Evolutionary conservation across 768 basidiomycete species (phyloP).

Genomic region (Lactarius sanguifluus): DNA sequence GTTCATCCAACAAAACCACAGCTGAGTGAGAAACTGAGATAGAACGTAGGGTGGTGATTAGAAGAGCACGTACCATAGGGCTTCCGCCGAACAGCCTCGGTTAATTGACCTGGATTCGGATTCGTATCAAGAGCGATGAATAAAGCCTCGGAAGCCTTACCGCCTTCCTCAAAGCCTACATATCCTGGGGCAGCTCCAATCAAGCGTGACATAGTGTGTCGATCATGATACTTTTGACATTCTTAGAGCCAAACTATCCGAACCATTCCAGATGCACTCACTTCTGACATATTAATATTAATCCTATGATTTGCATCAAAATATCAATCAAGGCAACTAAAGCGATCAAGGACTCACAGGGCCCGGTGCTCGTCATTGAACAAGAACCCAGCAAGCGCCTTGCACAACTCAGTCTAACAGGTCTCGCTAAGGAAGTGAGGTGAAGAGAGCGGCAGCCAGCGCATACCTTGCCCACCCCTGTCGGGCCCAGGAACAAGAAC

Average conservation of each 20-base stretch:
- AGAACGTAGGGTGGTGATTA: background rate
- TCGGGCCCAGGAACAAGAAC: constrained; percentile 88
- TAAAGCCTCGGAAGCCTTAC: constrained; percentile 38
- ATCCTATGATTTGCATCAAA: constrained; percentile 49
- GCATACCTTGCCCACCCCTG: constrained; percentile 78
- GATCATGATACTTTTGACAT: constrained; percentile 71
- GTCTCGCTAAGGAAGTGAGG: background rate
- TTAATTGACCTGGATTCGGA: constrained; percentile 49
- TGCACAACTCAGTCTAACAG: constrained; percentile 79
- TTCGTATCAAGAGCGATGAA: background rate
- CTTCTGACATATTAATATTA: constrained; percentile 94
- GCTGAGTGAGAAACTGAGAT: constrained; percentile 36
- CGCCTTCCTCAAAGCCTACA: constrained; percentile 72
- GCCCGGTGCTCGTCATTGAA: constrained; percentile 89
- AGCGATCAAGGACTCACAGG: constrained; percentile 50
- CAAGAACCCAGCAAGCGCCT: constrained; percentile 83
- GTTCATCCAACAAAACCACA: constrained; percentile 66
- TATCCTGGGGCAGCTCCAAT: constrained; percentile 95
- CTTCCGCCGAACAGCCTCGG: constrained; percentile 61
- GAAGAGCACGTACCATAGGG: constrained; percentile 49
- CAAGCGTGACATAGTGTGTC: constrained; percentile 86
- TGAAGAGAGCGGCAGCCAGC: background rate
- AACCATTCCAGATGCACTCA: constrained; percentile 25
- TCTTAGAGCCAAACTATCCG: constrained; percentile 11
- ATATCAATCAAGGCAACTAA: background rate